Conservation (phyloP, 805 yeast genomes). For the Candida glaebosa region DNA sequence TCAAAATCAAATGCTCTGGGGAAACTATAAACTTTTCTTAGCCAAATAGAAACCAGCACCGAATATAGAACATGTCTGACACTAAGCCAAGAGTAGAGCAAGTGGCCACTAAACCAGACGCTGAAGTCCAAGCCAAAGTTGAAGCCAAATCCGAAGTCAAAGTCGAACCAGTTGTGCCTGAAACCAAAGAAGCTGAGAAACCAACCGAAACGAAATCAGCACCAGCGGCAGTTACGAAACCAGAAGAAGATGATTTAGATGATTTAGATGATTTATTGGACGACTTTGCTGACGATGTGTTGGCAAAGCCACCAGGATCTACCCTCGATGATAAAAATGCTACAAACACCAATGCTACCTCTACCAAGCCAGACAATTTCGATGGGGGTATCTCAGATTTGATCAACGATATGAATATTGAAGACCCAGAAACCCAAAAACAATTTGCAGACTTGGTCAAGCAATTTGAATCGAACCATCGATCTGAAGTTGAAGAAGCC, state of each 20-base stretch:
- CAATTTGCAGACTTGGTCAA: constrained; percentile 49
- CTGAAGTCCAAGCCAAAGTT: constrained; percentile 1
- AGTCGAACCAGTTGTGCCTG: constrained; percentile 4
- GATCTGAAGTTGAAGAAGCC: constrained; percentile 24
- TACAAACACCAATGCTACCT: constrained; percentile 9
- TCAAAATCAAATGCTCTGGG: constrained; percentile 5
- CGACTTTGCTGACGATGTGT: constrained; percentile 72
- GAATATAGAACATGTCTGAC: constrained; percentile 1
- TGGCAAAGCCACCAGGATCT: constrained; percentile 60
- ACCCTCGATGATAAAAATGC: constrained; percentile 18
- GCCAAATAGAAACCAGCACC: background rate
- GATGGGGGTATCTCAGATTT: constrained; percentile 38
- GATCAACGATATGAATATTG: constrained; percentile 44
- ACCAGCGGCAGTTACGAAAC: background rate
- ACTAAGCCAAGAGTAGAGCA: background rate
- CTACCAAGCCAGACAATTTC: constrained; percentile 23
- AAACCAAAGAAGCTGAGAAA: background rate
- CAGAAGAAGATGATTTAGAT: constrained; percentile 50
- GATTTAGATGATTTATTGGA: constrained; percentile 83
- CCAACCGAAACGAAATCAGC: background rate
- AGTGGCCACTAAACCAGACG: background rate
- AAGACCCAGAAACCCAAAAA: constrained; percentile 49
- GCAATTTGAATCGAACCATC: constrained; percentile 35
- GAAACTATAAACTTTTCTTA: constrained; percentile 1
- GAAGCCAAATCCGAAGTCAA: constrained; percentile 4